Base-by-base conservation (phyloP, 2,329 filamentous ascomycete genomes). In the Parastagonospora avenae region DNA sequence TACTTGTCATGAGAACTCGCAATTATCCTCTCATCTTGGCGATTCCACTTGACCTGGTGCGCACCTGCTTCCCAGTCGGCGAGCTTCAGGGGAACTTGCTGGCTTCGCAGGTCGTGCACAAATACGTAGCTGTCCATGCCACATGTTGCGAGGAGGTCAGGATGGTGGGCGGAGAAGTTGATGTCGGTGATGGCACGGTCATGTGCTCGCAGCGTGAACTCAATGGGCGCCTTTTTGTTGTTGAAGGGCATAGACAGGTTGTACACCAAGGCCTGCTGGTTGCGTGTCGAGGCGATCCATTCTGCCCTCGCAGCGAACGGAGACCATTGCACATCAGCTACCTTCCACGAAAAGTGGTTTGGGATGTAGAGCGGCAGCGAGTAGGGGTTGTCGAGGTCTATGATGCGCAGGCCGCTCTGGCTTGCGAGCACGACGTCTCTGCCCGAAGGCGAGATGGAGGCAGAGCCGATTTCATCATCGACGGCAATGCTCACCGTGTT, bases 251-350 rank as follows among this genome's bases (percentile, higher is more conserved):
- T 67, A 31, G 61, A 91, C 53, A 97, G 79, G 71, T 97, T 97
- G 92, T 92, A 97, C 15, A 97, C 90, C 43, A 97, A 80, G 15
- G 92, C 94, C 62, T 94, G 91, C 72, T 97, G 92, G 71, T 97
- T 97, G 14, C 92, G 93, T 1, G 92, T 96, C 52, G 91, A 96
- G 31, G 91, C 90, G 14, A 97, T 89, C 92, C 93, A 97, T 66
- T 92, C 92, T 71, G 96, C 90, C 41, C 92, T 85, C 15, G 84
- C 85, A 10, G 92, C 90, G 71, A 97, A 96, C 1, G 93, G 93
- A 9, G 91, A 96, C 93, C 93, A 97, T 74, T 97, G 93, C 28
- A 96, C 92, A 73, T 97, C 93, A 9, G 93, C 92, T 4, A 96
- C 92, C 44, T 96, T 86, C 91, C 92, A 97, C n/a, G 91, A 89